Evolutionary conservation across 495 filamentous ascomycete species (phyloP).

Genomic region (Hypomontagnella submonticulosa): DNA sequence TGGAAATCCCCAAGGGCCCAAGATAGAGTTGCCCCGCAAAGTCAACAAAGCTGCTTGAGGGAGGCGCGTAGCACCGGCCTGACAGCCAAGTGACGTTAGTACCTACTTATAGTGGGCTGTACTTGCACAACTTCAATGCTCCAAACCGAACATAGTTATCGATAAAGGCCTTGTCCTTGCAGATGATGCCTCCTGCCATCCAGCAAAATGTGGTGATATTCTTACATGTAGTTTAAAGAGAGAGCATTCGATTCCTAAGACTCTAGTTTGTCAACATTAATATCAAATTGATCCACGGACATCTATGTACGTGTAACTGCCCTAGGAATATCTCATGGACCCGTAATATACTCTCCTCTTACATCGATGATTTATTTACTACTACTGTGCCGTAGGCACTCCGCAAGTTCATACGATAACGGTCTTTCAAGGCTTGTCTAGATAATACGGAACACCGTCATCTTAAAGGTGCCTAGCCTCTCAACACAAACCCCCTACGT

Average conservation of each 20-base stretch:
- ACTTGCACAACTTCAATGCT: too few relatives aligned
- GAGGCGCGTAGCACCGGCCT: constrained; percentile 26
- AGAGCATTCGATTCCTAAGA: too few relatives aligned
- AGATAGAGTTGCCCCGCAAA: constrained; percentile 38
- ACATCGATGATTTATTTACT: too few relatives aligned
- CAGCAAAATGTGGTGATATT: too few relatives aligned
- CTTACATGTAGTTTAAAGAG: too few relatives aligned
- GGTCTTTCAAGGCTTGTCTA: background rate
- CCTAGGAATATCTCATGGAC: too few relatives aligned
- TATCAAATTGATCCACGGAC: too few relatives aligned
- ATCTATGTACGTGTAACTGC: too few relatives aligned
- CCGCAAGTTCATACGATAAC: too few relatives aligned
- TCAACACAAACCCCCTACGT: background rate
- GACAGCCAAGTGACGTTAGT: constrained; percentile 33
- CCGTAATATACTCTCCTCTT: too few relatives aligned
- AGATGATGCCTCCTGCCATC: constrained; percentile 8
- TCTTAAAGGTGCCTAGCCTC: constrained; percentile 1
- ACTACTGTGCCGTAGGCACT: too few relatives aligned
- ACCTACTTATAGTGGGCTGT: constrained; percentile 4
- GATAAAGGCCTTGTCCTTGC: constrained; percentile 18
- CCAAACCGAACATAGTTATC: constrained; percentile 9
- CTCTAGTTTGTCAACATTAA: too few relatives aligned
- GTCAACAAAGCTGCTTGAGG: constrained; percentile 28
- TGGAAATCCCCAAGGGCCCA: constrained; percentile 16
- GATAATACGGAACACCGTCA: background rate